These are phyloP conservation scores for Ustilago xerochloae DNA, from an alignment of 1,284 basidiomycete species.

Conservation along the genomic window DNA sequence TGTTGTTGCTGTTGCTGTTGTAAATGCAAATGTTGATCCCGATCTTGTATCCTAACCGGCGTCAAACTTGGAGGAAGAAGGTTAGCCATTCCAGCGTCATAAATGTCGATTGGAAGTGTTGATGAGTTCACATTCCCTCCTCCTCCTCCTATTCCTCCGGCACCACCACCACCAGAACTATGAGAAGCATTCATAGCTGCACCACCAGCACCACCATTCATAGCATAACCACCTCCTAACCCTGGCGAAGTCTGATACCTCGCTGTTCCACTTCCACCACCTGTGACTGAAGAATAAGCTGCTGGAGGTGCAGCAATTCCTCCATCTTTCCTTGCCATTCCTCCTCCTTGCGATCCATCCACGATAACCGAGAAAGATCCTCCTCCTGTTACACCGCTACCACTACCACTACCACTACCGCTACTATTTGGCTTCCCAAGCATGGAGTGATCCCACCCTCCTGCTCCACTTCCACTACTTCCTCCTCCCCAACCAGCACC, in stretches of 20 bases:
- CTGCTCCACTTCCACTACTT: background rate
- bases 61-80: constrained; percentile 41
- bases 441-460: constrained; percentile 25
- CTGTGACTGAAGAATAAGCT: constrained; percentile 25
- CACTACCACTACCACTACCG: constrained; percentile 2
- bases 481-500: constrained; percentile 22
- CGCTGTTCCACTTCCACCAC: constrained; percentile 4
- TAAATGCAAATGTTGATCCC: constrained; percentile 27
- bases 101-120: constrained; percentile 54
- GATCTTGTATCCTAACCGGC: constrained; percentile 46
- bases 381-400: too few relatives aligned
- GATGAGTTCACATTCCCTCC: constrained; percentile 9
- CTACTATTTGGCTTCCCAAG: constrained; percentile 7
- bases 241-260: constrained; percentile 16
- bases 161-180: constrained; percentile 2
- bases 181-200: constrained; percentile 9
- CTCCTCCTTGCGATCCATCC: constrained; percentile 20
- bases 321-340: constrained; percentile 9
- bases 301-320: constrained; percentile 41
- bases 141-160: too few relatives aligned
- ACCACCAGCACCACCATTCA: constrained; percentile 16
- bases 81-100: constrained; percentile 56
- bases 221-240: constrained; percentile 12
- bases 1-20: constrained; percentile 28
- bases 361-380: constrained; percentile 39